Evolutionary conservation across 2,329 filamentous ascomycete genomes (phyloP).

Genomic region (Hypoxylon sp.): DNA sequence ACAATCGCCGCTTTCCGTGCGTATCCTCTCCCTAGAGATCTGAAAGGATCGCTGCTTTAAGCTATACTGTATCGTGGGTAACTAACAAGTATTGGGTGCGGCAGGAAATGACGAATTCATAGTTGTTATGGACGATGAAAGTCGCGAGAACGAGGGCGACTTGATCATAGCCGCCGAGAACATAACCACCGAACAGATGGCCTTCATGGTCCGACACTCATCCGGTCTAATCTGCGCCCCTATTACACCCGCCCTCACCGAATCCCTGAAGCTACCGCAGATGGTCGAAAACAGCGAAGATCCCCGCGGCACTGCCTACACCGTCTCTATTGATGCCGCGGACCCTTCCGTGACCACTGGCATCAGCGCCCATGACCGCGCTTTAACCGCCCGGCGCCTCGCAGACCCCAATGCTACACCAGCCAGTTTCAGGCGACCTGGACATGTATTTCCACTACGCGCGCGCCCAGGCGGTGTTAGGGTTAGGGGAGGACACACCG

Average conservation of each 20-base stretch:
- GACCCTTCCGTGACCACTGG: slow-evolving; percentile 83
- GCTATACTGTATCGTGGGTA: not conserved
- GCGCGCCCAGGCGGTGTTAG: slow-evolving; percentile 84
- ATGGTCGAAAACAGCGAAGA: slow-evolving; percentile 86
- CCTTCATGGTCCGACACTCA: slow-evolving; percentile 93
- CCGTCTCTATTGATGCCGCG: slow-evolving; percentile 85
- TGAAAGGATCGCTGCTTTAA: not conserved
- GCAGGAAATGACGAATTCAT: slow-evolving; percentile 88
- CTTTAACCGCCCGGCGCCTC: slow-evolving; percentile 82
- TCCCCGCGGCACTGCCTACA: slow-evolving; percentile 92
- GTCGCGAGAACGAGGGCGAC: slow-evolving; percentile 98
- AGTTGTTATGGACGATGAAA: slow-evolving; percentile 91
- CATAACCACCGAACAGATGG: slow-evolving; percentile 90
- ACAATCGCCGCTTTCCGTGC: slow-evolving; percentile 73
- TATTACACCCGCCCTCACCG: slow-evolving; percentile 76
- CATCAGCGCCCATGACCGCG: slow-evolving; percentile 89
- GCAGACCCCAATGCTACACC: slow-evolving; percentile 72
- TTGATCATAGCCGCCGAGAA: slow-evolving; percentile 92
- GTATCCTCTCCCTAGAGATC: slow-evolving; percentile 43
- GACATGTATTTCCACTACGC: slow-evolving; percentile 89
- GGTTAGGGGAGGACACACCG: slow-evolving; percentile 86
- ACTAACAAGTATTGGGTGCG: slow-evolving; percentile 29
- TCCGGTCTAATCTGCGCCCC: slow-evolving; percentile 94
- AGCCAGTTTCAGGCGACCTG: slow-evolving; percentile 80
- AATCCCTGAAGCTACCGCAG: slow-evolving; percentile 81